Conservation (phyloP, 768 basidiomycete genomes). For the Rubroboletus satanas region DNA sequence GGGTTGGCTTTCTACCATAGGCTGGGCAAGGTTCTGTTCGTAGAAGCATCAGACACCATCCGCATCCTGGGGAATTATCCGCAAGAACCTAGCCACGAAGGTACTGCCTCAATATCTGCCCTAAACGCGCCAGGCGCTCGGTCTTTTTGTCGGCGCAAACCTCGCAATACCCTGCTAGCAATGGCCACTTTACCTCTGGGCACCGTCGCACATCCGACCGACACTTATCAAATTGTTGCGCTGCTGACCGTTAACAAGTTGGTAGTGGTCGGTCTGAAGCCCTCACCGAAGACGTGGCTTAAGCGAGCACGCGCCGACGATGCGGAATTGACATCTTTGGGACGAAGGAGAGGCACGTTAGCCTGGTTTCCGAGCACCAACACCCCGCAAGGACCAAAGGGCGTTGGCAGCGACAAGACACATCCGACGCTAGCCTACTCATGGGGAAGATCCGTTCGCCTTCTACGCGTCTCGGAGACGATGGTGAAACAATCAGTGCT, state of each 20-base stretch:
- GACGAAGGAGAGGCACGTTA: conserved; percentile 58
- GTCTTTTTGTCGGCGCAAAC: conserved; percentile 42
- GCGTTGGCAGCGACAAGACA: conserved; percentile 24
- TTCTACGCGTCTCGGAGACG: conserved; percentile 65
- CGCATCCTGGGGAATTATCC: conserved; percentile 93
- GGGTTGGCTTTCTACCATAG: conserved; percentile 96
- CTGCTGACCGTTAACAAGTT: conserved; percentile 87
- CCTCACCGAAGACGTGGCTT: conserved; percentile 90
- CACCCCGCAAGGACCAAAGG: conserved; percentile 22
- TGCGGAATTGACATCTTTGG: conserved; percentile 38
- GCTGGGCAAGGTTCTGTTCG: conserved; percentile 88
- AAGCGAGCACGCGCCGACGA: conserved; percentile 58
- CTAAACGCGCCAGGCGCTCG: conserved; percentile 22
- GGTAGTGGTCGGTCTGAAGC: conserved; percentile 90
- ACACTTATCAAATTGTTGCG: conserved; percentile 75
- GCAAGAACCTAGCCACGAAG: conserved; percentile 33
- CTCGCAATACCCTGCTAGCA: conserved; percentile 66
- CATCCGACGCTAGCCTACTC: conserved; percentile 76
- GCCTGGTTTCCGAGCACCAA: conserved; percentile 78
- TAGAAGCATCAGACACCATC: conserved; percentile 91
- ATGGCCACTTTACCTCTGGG: conserved; percentile 84
- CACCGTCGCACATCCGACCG: conserved; percentile 66
- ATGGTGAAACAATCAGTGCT: conserved; percentile 46
- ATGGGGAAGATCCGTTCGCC: conserved; percentile 68
- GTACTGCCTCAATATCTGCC: conserved; percentile 9